A percentile compares a stretch with the other conserved stretches of the same genome.
Conservation (phyloP, 208 protist genomes). For the Leishmania tarentolae region DNA sequence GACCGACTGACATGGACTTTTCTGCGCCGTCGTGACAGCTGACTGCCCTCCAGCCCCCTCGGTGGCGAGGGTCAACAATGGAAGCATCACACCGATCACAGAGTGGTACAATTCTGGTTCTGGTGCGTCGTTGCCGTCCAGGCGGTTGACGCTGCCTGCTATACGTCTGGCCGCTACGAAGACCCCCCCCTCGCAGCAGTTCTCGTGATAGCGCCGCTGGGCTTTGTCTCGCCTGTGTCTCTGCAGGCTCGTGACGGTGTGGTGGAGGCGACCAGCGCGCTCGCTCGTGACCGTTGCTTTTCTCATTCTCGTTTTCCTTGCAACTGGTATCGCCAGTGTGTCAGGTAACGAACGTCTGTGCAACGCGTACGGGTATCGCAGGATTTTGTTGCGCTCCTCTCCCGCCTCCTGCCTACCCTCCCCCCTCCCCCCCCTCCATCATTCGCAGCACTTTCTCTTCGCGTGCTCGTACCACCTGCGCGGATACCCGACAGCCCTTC, state of each 20-base stretch:
- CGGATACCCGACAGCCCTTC: not conserved
- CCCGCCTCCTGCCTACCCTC: not conserved
- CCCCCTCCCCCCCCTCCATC: not conserved
- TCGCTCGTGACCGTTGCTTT: not conserved
- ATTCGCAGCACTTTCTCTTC: no score
- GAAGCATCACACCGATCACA: not conserved
- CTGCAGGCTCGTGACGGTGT: not conserved
- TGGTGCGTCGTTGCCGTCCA: not conserved
- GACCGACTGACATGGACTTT: not conserved
- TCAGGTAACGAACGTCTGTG: not conserved
- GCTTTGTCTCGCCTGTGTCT: not conserved
- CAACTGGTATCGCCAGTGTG: not conserved
- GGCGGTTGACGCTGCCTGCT: not conserved
- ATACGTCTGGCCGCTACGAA: not conserved
- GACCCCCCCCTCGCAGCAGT: not conserved
- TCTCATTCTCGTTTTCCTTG: not conserved
- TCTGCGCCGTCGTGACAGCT: no score
- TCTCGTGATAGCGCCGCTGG: not conserved
- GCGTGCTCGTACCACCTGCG: no score
- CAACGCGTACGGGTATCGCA: not conserved
- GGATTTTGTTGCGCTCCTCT: not conserved
- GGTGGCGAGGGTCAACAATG: not conserved
- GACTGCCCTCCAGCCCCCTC: not conserved
- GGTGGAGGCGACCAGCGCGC: not conserved
- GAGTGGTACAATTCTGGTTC: no score